Conservation (phyloP, 2,329 filamentous ascomycete genomes). For the Ceratocystis variospora region DNA sequence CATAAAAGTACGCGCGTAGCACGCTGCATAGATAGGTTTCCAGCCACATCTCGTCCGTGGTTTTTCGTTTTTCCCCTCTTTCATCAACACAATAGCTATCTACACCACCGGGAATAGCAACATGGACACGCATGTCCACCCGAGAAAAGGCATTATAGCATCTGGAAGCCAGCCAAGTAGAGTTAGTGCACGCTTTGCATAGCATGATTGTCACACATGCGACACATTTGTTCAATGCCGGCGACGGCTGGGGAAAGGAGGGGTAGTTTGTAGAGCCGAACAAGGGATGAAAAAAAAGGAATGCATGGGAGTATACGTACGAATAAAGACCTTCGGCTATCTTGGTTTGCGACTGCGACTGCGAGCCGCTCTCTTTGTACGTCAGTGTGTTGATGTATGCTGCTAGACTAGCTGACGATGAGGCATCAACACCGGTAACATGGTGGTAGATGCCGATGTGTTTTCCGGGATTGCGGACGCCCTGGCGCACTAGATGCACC, state of each 20-base stretch:
- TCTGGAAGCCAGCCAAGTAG: constrained; percentile 25
- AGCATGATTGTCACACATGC: too few relatives aligned
- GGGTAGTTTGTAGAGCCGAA: too few relatives aligned
- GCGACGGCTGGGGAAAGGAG: too few relatives aligned
- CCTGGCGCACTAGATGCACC: constrained; percentile 79
- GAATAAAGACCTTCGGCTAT: constrained; percentile 92
- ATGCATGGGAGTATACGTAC: constrained; percentile 36
- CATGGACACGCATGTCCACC: constrained; percentile 95
- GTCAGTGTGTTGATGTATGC: constrained; percentile 98
- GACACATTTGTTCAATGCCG: too few relatives aligned
- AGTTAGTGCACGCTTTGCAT: not conserved
- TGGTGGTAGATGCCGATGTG: constrained; percentile 91
- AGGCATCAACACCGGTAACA: constrained; percentile 93
- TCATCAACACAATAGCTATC: constrained; percentile 98
- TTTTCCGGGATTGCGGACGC: constrained; percentile 42
- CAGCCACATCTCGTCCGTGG: constrained; percentile 88
- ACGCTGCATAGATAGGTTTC: constrained; percentile 96
- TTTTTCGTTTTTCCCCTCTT: constrained; percentile 83
- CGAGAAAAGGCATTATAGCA: constrained; percentile 99
- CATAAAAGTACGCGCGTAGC: constrained; percentile 86
- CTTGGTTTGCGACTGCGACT: constrained; percentile 50
- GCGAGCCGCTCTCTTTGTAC: constrained; percentile 62
- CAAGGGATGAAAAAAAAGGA: not conserved
- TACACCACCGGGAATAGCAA: constrained; percentile 89
- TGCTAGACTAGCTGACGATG: constrained; percentile 88